These are phyloP conservation scores for Lichtheimia corymbifera DNA, from an alignment of 371 early-diverging fungal genomes.

Conservation along the genomic window DNA sequence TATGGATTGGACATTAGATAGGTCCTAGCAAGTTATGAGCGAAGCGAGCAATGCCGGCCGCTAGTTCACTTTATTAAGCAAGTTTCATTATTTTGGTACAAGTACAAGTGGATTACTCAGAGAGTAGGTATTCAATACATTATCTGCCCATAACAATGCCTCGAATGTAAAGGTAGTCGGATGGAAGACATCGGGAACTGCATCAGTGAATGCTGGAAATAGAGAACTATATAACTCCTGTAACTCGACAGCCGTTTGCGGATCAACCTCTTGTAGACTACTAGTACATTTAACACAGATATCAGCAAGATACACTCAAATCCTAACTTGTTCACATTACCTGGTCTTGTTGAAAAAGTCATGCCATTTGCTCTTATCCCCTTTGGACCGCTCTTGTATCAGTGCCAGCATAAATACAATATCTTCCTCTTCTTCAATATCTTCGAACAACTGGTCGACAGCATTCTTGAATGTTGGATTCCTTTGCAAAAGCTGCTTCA, in stretches of 20 bases:
- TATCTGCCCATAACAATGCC: constrained; percentile 46
- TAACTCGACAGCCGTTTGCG: constrained; percentile 36
- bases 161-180: constrained; percentile 28
- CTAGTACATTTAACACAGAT: not conserved
- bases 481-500: constrained; percentile 23
- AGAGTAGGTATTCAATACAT: constrained; percentile 28
- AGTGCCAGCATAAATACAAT: constrained; percentile 46
- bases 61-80: too few relatives aligned
- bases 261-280: constrained; percentile 10
- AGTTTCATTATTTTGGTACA: constrained; percentile 30
- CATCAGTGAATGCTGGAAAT: constrained; percentile 41
- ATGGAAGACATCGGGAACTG: constrained; percentile 41
- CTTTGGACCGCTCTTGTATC: constrained; percentile 33
- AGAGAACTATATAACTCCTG: constrained; percentile 45
- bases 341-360: constrained; percentile 24
- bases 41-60: too few relatives aligned
- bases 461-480: constrained; percentile 24
- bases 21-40: too few relatives aligned
- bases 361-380: constrained; percentile 26
- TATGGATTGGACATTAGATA: too few relatives aligned
- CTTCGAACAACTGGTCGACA: constrained; percentile 32
- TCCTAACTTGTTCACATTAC: constrained; percentile 12
- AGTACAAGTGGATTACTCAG: constrained; percentile 31
- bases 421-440: constrained; percentile 51
- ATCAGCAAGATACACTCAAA: not conserved